phyloP scores from a whole-genome alignment of 768 basidiomycete genomes.

The Imleria badia region DNA sequence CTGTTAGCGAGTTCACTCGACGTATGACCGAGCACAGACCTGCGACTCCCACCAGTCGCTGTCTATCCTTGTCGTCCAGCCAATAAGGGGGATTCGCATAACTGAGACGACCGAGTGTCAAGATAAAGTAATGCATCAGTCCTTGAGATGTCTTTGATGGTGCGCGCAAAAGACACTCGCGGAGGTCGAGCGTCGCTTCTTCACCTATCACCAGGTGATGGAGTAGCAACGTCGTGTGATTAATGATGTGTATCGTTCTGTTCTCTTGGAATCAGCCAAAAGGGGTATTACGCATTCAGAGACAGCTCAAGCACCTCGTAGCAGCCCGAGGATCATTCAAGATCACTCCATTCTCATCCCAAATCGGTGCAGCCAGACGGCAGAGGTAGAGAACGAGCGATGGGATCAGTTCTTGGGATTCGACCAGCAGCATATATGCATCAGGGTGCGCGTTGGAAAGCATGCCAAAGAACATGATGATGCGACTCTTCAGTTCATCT shows the following conservation, averaged over 20 bases:
- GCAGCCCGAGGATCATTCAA: conserved; percentile 34
- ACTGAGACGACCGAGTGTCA: conserved; percentile 74
- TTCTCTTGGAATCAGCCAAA: neutral
- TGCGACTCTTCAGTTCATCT: conserved; percentile 35
- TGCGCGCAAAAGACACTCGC: conserved; percentile 56
- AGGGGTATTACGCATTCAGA: neutral
- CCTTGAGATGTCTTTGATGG: conserved; percentile 57
- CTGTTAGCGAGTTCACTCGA: conserved; percentile 3
- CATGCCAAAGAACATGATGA: conserved; percentile 42
- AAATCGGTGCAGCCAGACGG: conserved; percentile 54
- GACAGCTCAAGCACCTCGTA: conserved; percentile 21
- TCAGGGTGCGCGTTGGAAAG: conserved; percentile 41
- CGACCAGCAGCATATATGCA: conserved; percentile 37
- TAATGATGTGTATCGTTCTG: conserved; percentile 53
- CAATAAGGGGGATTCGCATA: conserved; percentile 68
- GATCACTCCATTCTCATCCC: conserved; percentile 60
- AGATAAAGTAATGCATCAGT: conserved; percentile 66
- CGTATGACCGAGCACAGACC: conserved; percentile 39
- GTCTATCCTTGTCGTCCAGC: conserved; percentile 41
- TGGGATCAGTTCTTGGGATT: conserved; percentile 60
- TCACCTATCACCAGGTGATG: conserved; percentile 59
- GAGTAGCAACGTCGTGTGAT: conserved; percentile 56
- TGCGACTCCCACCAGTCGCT: conserved; percentile 44
- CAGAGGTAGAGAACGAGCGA: conserved; percentile 59
- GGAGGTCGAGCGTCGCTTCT: conserved; percentile 50